These are phyloP conservation scores for Xylaria sp. DNA, from an alignment of 2,329 filamentous ascomycete genomes.

Conservation along the genomic window DNA sequence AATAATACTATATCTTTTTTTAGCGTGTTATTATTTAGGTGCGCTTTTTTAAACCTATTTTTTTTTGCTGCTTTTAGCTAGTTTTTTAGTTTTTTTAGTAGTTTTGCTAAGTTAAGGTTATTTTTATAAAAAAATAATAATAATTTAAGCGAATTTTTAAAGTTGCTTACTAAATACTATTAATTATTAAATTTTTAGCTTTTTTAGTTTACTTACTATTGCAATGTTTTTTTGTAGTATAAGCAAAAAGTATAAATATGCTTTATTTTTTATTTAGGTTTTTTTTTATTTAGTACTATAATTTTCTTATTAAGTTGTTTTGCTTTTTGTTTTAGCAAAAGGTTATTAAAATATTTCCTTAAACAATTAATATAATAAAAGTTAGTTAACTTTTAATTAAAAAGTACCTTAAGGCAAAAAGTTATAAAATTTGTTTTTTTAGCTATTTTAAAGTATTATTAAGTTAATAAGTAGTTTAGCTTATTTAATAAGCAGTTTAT, in stretches of 20 bases:
- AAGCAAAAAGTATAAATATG: not conserved
- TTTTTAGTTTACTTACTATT: not conserved
- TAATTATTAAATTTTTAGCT: constrained; percentile 1
- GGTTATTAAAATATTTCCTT: not conserved
- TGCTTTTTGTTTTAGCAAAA: not conserved
- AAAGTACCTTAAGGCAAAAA: not conserved
- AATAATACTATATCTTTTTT: not conserved
- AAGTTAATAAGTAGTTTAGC: not conserved
- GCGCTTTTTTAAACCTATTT: too few relatives aligned
- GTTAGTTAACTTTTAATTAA: not conserved
- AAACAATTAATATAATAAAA: not conserved
- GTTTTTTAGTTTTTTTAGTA: not conserved
- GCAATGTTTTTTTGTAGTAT: not conserved
- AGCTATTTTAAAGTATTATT: not conserved
- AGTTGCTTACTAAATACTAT: not conserved
- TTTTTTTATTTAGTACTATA: not conserved
- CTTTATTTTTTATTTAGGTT: not conserved
- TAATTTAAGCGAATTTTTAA: not conserved
- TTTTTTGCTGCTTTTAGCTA: not conserved
- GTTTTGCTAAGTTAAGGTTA: not conserved
- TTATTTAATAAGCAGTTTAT: not conserved
- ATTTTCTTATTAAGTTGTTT: not conserved
- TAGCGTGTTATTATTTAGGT: too few relatives aligned
- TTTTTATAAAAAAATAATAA: not conserved
- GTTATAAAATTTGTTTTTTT: not conserved